Conservation (phyloP, 768 basidiomycete genomes). For the Clitopilus passeckerianus region DNA sequence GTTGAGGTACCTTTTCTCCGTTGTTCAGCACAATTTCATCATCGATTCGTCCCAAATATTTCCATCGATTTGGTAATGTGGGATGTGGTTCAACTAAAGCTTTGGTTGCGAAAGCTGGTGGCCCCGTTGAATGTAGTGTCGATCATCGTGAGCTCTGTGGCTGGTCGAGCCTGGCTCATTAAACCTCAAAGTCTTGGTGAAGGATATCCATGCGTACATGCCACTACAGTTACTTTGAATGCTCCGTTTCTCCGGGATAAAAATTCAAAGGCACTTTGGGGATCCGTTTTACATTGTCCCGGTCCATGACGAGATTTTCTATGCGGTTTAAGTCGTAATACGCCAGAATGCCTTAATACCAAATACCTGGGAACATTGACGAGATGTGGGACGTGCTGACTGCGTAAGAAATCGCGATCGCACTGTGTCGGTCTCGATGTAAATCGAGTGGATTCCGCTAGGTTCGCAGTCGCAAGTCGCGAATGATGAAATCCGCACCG, state of each 20-base stretch:
- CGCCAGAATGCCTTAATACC: too few species aligned
- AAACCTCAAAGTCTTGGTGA: too few species aligned
- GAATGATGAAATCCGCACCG: too few species aligned
- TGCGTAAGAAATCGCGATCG: too few species aligned
- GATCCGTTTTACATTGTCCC: slow-evolving; percentile 1
- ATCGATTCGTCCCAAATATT: slow-evolving; percentile 27
- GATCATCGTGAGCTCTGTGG: slow-evolving; percentile 5
- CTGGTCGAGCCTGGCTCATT: neutral
- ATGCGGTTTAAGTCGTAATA: neutral
- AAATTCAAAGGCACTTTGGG: slow-evolving; percentile 1
- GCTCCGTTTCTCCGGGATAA: neutral
- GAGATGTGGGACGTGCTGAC: too few species aligned
- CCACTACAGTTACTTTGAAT: slow-evolving; percentile 1
- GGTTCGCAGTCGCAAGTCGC: too few species aligned
- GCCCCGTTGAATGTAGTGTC: slow-evolving; percentile 27
- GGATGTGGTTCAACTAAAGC: slow-evolving; percentile 39
- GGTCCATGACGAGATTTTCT: slow-evolving; percentile 6
- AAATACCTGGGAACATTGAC: slow-evolving; percentile 7
- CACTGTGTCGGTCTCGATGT: too few species aligned
- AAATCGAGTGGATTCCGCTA: too few species aligned
- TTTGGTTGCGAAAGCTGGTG: slow-evolving; percentile 29
- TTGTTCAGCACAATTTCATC: slow-evolving; percentile 39
- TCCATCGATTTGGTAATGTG: slow-evolving; percentile 24
- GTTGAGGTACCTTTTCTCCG: slow-evolving; percentile 31
- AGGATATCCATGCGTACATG: neutral